These are phyloP conservation scores for Anisodus acutangulus DNA, from an alignment of 257 asterid species.

Conservation along the genomic window DNA sequence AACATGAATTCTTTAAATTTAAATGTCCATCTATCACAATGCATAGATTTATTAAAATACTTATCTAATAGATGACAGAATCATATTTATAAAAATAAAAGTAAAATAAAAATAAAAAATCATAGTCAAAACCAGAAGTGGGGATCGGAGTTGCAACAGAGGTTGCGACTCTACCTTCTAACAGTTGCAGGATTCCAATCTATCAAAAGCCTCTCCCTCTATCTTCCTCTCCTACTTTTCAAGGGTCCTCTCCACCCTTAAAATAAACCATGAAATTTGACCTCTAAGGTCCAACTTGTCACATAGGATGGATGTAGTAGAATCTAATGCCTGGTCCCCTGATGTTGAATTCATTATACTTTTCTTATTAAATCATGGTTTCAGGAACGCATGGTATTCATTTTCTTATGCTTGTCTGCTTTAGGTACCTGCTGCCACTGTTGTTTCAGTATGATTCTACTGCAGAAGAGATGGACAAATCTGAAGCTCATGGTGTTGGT, in stretches of 20 bases:
- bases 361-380: not conserved
- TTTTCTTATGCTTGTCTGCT: conserved; percentile 33
- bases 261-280: conserved; percentile 13
- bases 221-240: conserved; percentile 12
- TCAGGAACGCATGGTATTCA: not conserved
- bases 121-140: not conserved
- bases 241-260: conserved; percentile 5
- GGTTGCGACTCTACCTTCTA: not conserved
- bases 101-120: not conserved
- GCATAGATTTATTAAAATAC: conserved; percentile 15
- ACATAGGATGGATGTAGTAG: conserved; percentile 1
- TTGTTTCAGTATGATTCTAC: conserved; percentile 96
- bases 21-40: not conserved
- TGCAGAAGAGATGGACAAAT: conserved; percentile 81
- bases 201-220: not conserved
- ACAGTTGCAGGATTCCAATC: not conserved
- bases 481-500: conserved; percentile 91
- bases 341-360: conserved; percentile 27
- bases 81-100: not conserved
- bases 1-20: not conserved
- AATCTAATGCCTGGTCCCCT: not conserved
- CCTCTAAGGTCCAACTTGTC: not conserved
- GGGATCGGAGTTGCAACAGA: not conserved
- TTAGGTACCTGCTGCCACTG: conserved; percentile 92
- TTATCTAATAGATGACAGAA: conserved; percentile 13